Percentiles rank a stretch among this genome's conserved stretches.
Evolutionary conservation across 2,329 filamentous ascomycete genomes (phyloP).

Genomic region (Ophidiomyces ophidiicola): DNA sequence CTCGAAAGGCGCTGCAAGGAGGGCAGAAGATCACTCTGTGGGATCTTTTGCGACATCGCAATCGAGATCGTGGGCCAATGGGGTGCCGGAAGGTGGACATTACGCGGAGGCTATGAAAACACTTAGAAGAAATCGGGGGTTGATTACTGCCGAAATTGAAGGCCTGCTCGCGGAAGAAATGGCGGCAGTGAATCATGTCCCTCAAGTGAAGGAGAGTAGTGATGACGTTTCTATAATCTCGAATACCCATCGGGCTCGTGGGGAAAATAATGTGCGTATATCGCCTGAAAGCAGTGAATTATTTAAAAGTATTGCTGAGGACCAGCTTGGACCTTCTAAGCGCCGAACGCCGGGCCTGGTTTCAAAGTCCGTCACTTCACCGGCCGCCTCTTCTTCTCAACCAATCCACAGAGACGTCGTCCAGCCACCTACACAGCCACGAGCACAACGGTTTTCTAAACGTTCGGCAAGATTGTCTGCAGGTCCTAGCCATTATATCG

Average conservation of each 20-base stretch:
- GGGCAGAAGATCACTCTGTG: no score
- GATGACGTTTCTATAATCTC: conserved; percentile 4
- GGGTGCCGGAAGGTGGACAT: neutral
- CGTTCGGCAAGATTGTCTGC: conserved; percentile 8
- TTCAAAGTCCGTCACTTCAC: no score
- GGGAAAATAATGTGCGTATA: neutral
- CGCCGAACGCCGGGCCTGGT: no score
- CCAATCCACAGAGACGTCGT: no score
- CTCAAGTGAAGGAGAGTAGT: conserved; percentile 15
- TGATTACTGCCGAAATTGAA: conserved; percentile 15
- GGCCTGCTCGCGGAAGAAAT: conserved; percentile 16
- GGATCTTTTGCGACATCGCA: no score
- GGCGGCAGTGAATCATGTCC: conserved; percentile 12
- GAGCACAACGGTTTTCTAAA: conserved; percentile 15
- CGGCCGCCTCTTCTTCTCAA: no score
- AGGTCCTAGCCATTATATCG: neutral
- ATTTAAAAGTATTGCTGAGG: neutral
- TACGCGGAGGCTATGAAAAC: neutral
- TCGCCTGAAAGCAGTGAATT: neutral
- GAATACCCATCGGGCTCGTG: neutral
- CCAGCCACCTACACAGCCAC: conserved; percentile 14
- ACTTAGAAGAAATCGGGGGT: neutral
- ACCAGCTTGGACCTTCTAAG: neutral
- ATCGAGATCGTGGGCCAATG: no score
- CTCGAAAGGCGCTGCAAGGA: no score